These are phyloP conservation scores for Sporisorium exsertum DNA, from an alignment of 1,284 basidiomycete species.

Conservation along the genomic window DNA sequence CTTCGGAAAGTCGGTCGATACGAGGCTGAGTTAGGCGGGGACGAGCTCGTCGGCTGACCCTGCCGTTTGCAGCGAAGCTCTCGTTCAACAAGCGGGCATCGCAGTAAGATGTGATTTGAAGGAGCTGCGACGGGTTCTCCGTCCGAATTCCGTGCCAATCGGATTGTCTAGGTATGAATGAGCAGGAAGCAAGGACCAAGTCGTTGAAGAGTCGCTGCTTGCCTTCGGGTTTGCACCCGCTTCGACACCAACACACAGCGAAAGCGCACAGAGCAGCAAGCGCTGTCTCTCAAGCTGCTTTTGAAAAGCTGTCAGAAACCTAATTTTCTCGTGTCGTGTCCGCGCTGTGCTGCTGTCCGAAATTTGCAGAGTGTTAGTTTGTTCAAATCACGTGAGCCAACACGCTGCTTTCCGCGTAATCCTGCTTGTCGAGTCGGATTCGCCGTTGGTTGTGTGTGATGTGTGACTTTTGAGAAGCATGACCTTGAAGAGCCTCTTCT, in stretches of 20 bases:
- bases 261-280: neutral
- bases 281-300: neutral
- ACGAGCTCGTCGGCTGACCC: neutral
- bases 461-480: conserved; percentile 1
- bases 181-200: neutral
- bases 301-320: conserved; percentile 2
- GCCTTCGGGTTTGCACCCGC: neutral
- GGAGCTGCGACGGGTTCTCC: neutral
- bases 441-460: neutral
- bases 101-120: neutral
- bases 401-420: conserved; percentile 33
- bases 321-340: neutral
- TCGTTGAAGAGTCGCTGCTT: neutral
- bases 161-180: neutral
- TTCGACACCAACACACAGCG: neutral
- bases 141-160: neutral
- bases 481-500: neutral
- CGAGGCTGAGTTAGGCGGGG: neutral
- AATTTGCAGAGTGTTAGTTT: conserved; percentile 12
- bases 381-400: conserved; percentile 39
- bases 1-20: neutral
- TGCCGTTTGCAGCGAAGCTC: neutral
- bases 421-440: conserved; percentile 2
- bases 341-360: too few relatives aligned
- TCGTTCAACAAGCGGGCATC: neutral